Evolutionary conservation across 1,139 yeast species (phyloP), one percentile per base, ranked within the genome.

Genomic region (Torulaspora globosa): DNA sequence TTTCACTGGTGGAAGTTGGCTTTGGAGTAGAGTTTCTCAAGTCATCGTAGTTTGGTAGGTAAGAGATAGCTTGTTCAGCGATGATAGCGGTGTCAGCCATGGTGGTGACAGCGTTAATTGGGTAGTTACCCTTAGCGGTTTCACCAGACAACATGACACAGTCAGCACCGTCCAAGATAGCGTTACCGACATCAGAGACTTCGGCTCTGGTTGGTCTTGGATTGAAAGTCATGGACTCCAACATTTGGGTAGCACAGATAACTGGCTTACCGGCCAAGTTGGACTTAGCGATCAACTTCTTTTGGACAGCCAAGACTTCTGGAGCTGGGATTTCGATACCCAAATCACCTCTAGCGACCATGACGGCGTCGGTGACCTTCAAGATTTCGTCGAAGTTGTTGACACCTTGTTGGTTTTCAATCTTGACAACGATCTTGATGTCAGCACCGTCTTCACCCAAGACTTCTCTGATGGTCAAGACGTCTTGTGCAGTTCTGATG

Each of bases 201-300:
- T 92, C 99, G 61, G 99, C 99, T 78, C 99, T 87, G 69, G 99
- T 92, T 73, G 99, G 98, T 75, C 98, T 85, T 70, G 99, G 99
- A 84, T 92, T 94, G 75, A 84, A 88, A 52, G 97, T 92, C 99
- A 92, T 92, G 51, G 97, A 88, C 76, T 92, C 99, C 72, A 92
- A 84, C 98, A 92, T 92, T 77, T 92, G 99, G 58, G 99, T 92
- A 58, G 99, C 99, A 78, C 98, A 94, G 69, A 92, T 89, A 60
- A 89, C 97, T 67, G 99, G 98, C 81, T 94, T 92, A 69, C 97
- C 99, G 60, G 96, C 97, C 70, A 90, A 78, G 82, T 92, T 94
- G 79, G 96, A 92, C 77, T 92, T 92, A 67, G 98, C 97, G 71
- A 92, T 92, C 76, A 92, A 79, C 78, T 90, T 96, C 81, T 94